Evolutionary conservation across 305 asterid species (phyloP), one percentile per base, ranked within the genome.

Genomic region (Petunia hybrid): DNA sequence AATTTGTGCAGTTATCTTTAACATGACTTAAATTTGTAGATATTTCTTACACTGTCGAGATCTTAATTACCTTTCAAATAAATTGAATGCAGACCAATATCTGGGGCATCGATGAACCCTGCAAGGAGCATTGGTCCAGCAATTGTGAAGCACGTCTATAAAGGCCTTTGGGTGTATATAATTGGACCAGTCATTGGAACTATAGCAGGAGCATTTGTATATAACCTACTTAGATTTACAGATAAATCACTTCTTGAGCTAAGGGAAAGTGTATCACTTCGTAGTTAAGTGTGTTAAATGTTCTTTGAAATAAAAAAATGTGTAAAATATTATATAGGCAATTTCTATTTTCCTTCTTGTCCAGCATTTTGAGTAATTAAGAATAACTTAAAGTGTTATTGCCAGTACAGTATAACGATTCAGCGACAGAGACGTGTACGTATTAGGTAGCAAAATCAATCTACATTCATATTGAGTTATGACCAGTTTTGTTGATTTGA

Each of bases 91-190:
- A 93, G 99, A 86, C 98, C 96, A 4, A 84, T 92, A 45, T 93
- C 99, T 5, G 99, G 98, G 36, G 97, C 95, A 6, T 95, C 97
- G 0, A 92, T 93, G 98, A 95, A 95, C 82, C 98, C 98, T n/a
- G 97, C 99, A n/a, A 87, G 98, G 86, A 95, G 97, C 82, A 65
- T 95, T 62, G 99, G 99, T 1, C 99, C 99, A 48, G 99, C 98
- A 48, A 48, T 93, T 0, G 93, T 92, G 60, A 90, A 76, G 45
- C 88, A 80, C 4, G 80, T 82, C 5, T 91, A 64, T 59, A 86
- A 81, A 75, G 95, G 91, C 4, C 74, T 92, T 0, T 93, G 97
- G 98, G 83, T 89, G 14, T 93, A 95, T 46, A 66, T 93, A 6
- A 0, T 89, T n/a, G 98, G 97, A 35, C 97, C 99, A 40, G 2